Evolutionary conservation across 2,329 filamentous ascomycete species (phyloP).

Genomic region (Xylaria hypoxylon): DNA sequence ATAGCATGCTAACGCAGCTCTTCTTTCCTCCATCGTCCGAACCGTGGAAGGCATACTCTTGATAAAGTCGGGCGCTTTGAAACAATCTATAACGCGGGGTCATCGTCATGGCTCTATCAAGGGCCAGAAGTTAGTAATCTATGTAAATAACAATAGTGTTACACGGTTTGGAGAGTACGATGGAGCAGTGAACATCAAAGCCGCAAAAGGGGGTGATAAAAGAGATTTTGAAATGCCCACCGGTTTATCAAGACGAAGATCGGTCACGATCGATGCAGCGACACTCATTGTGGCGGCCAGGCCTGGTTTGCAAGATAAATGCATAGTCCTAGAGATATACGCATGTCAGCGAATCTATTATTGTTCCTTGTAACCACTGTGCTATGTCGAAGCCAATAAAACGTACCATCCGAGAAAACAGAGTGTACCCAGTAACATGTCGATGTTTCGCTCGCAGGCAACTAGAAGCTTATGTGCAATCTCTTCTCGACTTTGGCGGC

Average conservation of each 20-base stretch:
- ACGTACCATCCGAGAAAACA: slow-evolving; percentile 59
- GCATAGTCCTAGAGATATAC: slow-evolving; percentile 49
- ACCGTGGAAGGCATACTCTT: slow-evolving; percentile 27
- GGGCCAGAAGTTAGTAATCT: not conserved
- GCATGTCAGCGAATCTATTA: slow-evolving; percentile 8
- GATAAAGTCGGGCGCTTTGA: slow-evolving; percentile 41
- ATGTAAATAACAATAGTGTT: not conserved
- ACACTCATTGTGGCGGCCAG: slow-evolving; percentile 59
- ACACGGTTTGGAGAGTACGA: no score
- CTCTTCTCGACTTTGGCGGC: slow-evolving; percentile 57
- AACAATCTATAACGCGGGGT: slow-evolving; percentile 43
- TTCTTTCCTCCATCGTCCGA: slow-evolving; percentile 51
- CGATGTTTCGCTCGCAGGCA: slow-evolving; percentile 62
- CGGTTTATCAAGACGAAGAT: slow-evolving; percentile 58
- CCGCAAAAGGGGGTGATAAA: no score
- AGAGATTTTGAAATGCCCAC: slow-evolving; percentile 15
- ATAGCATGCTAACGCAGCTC: slow-evolving; percentile 49
- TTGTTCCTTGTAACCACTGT: not conserved
- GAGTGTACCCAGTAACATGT: slow-evolving; percentile 64
- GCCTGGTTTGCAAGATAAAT: slow-evolving; percentile 55
- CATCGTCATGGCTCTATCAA: slow-evolving; percentile 36
- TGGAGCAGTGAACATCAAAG: not conserved
- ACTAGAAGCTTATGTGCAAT: slow-evolving; percentile 61
- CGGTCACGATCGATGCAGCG: slow-evolving; percentile 58
- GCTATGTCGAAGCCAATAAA: not conserved